Evolutionary conservation across 2,329 filamentous ascomycete species (phyloP), one percentile per base, ranked within the genome.

Genomic region (Colletotrichum eremochloae): DNA sequence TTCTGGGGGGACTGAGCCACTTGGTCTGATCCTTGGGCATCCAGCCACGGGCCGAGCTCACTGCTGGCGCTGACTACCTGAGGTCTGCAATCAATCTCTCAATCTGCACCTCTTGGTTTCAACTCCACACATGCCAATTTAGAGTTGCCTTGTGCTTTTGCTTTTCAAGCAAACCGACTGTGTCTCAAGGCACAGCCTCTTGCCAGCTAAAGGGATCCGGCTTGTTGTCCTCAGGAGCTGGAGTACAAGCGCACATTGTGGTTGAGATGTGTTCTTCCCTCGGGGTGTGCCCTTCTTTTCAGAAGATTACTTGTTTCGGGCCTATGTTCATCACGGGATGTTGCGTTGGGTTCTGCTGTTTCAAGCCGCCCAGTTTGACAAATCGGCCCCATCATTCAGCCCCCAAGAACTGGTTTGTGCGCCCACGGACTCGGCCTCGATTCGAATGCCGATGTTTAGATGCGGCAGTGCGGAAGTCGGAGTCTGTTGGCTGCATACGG

Each of bases 391-490:
- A 40, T 63, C 44, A 40, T 24, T 38, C 36, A 14, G 24, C 20
- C 46, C 38, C 24, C 8, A 29, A 29, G 2, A 50, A 20, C 2
- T 62, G 66, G 58, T 50, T 33, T 53, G 66, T 69, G 69, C 66
- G 66, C 53, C 29, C 60, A 46, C 40, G 66, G 53, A n/a, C 46
- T 72, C 66, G 60, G 65, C 36, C 18, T 69, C 46, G 44, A 64
- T 33, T 38, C 66, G 60, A 61, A 48, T 40, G 33, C 69, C 69
- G 69, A 72, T 64, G 38, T 69, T 72, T 60, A 55, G 69, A 72
- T 33, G 69, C 24, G 46, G 33, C 42, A 36, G 24, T 31, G 29
- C 50, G 29, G 14, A 3, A 9, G 55, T 48, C 38, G 52, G 20
- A 9, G 15, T 18, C 42, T 4, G 14, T 38, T n/a, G 33, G 14